A percentile compares a stretch with the other conserved stretches of the same genome.
Conservation (phyloP, 208 protist species). For the Endotrypanum monterogeii region DNA sequence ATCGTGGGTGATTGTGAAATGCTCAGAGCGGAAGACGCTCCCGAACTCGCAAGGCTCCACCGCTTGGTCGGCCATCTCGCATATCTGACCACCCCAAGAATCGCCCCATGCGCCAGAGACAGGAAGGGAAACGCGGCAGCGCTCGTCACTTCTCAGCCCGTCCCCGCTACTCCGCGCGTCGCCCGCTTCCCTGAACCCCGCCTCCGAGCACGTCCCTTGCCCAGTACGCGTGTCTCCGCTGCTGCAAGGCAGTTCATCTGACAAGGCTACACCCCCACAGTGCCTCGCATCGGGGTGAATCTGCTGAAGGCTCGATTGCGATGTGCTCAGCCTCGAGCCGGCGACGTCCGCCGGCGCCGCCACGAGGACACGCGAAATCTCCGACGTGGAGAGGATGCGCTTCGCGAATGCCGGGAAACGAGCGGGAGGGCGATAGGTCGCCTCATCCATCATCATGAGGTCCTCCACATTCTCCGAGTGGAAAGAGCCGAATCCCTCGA, state of each 20-base stretch:
- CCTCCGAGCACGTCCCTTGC: slow-evolving; percentile 1
- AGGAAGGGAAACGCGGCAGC: background rate
- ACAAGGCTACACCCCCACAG: slow-evolving; percentile 9
- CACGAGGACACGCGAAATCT: slow-evolving; percentile 28
- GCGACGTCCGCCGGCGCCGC: background rate
- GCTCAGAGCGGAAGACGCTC: slow-evolving; percentile 38
- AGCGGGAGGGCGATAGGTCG: slow-evolving; percentile 53
- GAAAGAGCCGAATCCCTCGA: slow-evolving; percentile 92
- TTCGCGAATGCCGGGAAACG: slow-evolving; percentile 49
- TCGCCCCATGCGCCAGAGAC: slow-evolving; percentile 4
- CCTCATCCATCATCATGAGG: slow-evolving; percentile 46
- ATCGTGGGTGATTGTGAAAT: slow-evolving; percentile 73
- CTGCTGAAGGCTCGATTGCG: slow-evolving; percentile 6
- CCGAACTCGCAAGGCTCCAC: slow-evolving; percentile 46
- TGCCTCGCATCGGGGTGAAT: slow-evolving; percentile 1
- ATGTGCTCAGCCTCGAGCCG: background rate
- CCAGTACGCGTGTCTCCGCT: slow-evolving; percentile 7
- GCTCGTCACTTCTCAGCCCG: slow-evolving; percentile 10
- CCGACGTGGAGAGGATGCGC: slow-evolving; percentile 38
- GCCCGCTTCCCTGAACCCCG: slow-evolving; percentile 6
- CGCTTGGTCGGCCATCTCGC: background rate
- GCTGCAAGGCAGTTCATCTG: slow-evolving; percentile 1
- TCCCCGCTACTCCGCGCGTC: background rate
- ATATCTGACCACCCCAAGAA: slow-evolving; percentile 10
- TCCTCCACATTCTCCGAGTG: slow-evolving; percentile 92